Conservation (phyloP, 2,329 filamentous ascomycete genomes). For the Penicillium frequentans region DNA sequence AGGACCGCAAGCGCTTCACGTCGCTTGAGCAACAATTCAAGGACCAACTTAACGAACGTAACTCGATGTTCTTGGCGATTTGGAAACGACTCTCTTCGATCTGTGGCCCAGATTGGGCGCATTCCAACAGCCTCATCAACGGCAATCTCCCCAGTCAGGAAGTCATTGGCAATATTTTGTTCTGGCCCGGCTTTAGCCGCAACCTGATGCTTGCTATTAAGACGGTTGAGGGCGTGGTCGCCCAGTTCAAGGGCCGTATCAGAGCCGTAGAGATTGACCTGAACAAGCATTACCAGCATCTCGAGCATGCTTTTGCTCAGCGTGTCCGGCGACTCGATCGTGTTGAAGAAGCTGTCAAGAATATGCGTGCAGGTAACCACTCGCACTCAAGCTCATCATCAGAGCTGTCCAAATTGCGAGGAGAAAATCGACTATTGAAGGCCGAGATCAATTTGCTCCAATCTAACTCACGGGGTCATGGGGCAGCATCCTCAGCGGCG, state of each 20-base stretch:
- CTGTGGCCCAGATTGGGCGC: slow-evolving; percentile 89
- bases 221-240: slow-evolving; percentile 77
- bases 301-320: slow-evolving; percentile 77
- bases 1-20: slow-evolving; percentile 75
- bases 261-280: slow-evolving; percentile 84
- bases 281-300: slow-evolving; percentile 83
- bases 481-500: slow-evolving; percentile 44
- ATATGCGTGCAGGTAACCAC: slow-evolving; percentile 45
- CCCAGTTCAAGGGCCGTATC: slow-evolving; percentile 75
- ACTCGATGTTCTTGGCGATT: slow-evolving; percentile 79
- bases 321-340: slow-evolving; percentile 84
- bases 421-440: slow-evolving; percentile 61
- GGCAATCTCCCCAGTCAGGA: slow-evolving; percentile 83
- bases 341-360: slow-evolving; percentile 76
- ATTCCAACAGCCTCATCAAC: slow-evolving; percentile 85
- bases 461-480: slow-evolving; percentile 60
- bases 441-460: slow-evolving; percentile 67
- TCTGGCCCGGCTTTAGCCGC: slow-evolving; percentile 76
- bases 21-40: slow-evolving; percentile 76
- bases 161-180: slow-evolving; percentile 77
- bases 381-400: slow-evolving; percentile 40
- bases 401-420: slow-evolving; percentile 60
- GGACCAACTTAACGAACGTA: slow-evolving; percentile 86
- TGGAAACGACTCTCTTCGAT: slow-evolving; percentile 86
- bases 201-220: slow-evolving; percentile 86